Conservation (phyloP, 2,329 filamentous ascomycete species). For the Botrytis byssoidea region DNA sequence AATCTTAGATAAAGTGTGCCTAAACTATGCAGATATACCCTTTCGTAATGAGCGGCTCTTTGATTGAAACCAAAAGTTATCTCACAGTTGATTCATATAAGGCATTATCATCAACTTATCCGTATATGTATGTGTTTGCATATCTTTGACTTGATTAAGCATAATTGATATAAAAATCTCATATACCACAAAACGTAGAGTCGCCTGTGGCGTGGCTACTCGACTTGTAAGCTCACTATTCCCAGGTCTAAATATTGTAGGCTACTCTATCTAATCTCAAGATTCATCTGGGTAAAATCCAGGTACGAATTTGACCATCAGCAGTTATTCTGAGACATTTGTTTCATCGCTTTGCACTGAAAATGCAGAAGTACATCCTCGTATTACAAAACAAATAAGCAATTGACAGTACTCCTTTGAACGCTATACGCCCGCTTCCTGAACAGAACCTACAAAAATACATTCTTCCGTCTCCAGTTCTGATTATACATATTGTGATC, state of each 20-base stretch:
- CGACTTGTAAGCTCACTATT: neutral
- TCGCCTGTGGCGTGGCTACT: neutral
- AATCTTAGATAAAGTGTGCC: neutral
- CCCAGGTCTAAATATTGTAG: neutral
- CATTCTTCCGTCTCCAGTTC: neutral
- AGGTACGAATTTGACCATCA: neutral
- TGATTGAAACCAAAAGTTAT: neutral
- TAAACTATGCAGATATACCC: neutral
- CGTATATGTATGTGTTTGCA: no score
- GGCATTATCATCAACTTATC: no score
- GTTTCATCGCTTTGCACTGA: neutral
- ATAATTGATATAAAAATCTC: neutral
- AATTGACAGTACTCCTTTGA: neutral
- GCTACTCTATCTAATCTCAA: neutral
- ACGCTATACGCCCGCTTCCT: neutral
- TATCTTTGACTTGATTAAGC: no score
- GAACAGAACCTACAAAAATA: neutral
- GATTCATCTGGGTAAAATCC: neutral
- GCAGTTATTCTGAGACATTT: neutral
- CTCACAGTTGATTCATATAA: no score
- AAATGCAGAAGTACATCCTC: neutral
- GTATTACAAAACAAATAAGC: neutral
- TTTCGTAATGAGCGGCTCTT: neutral
- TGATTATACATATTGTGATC: neutral
- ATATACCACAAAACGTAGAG: neutral